Conservation (phyloP, 805 yeast genomes). For the Yamadazyma endophytica region DNA sequence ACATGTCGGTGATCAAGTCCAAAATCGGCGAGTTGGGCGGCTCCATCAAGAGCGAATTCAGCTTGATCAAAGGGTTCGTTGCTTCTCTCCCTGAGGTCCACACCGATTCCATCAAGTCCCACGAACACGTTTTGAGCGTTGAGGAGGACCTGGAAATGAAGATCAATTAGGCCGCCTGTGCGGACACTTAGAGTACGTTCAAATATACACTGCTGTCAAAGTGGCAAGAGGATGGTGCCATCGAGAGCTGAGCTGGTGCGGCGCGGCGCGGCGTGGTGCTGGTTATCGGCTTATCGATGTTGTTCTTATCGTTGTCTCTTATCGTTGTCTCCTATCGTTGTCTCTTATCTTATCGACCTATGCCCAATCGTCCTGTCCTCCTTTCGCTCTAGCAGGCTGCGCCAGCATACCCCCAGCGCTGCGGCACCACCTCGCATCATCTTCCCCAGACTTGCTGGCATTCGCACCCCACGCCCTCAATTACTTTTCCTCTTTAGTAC, state of each 20-base stretch:
- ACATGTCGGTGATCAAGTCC: slow-evolving; percentile 41
- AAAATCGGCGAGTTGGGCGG: slow-evolving; percentile 54
- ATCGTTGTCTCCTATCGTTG: no score
- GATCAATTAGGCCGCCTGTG: slow-evolving; percentile 34
- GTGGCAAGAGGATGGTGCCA: no score
- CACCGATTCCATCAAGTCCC: slow-evolving; percentile 40
- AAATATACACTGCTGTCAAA: no score
- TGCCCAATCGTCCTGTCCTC: neutral
- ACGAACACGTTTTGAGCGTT: slow-evolving; percentile 51
- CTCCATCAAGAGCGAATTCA: slow-evolving; percentile 54
- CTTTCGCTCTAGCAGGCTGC: neutral
- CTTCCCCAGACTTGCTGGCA: neutral
- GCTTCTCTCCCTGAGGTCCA: slow-evolving; percentile 56
- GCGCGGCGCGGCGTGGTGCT: no score
- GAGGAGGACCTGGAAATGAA: slow-evolving; percentile 70
- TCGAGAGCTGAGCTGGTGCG: no score
- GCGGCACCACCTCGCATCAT: neutral
- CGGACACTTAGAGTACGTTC: no score
- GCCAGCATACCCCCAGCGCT: neutral
- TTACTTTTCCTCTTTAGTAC: neutral
- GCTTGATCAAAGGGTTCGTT: slow-evolving; percentile 64
- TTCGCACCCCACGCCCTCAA: neutral
- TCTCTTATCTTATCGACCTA: no score
- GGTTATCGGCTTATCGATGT: no score
- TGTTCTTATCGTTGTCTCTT: no score